Base-by-base conservation (phyloP, 148 eudicot species). In the Mesembryanthemum crystallinum region DNA sequence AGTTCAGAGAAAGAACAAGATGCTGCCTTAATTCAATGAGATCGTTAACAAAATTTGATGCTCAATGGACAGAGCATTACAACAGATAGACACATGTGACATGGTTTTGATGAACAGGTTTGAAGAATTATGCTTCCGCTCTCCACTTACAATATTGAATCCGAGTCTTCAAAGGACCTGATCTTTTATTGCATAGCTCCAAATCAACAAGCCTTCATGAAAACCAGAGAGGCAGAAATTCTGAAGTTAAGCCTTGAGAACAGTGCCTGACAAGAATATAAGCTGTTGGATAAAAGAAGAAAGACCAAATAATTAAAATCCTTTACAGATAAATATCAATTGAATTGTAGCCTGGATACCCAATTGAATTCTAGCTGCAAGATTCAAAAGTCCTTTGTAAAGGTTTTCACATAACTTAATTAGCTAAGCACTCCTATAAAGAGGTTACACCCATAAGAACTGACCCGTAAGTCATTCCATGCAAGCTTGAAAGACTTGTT, bases 1-100 rank as follows among this genome's bases (percentile, higher is more conserved):
- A 45, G 14, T 20, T 28, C 24, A 45, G n/a, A 49, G 47, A 6
- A 30, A 21, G 18, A 45, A 63, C 2, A 32, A 49, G 47, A 43
- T n/a, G 68, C 76, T 27, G 76, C 57, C 39, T 35, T 33, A 15
- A 43, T 73, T 60, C 39, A 25, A 3, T 20, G 24, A 39, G 17
- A 60, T 60, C 11, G 11, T 20, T 14, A 30, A 65, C 42, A 23
- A 35, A 12, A 37, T n/a, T 8, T 24, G 32, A n/a, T 37, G 45
- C 75, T 73, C 27, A 5, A 45, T 15, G 27, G 39, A 45, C 20
- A 73, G 9, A 6, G 12, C 70, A 66, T 65, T 35, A 51, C 37
- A 75, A 14, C 72, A 52, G 63, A 75, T 54, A 7, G 25, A 28
- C 67, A 63, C 65, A 14, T 27, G 65, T 28, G 63, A 59, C 65